Evolutionary conservation across 2,329 filamentous ascomycete genomes (phyloP).

Genomic region (Tympanopsis confertula): DNA sequence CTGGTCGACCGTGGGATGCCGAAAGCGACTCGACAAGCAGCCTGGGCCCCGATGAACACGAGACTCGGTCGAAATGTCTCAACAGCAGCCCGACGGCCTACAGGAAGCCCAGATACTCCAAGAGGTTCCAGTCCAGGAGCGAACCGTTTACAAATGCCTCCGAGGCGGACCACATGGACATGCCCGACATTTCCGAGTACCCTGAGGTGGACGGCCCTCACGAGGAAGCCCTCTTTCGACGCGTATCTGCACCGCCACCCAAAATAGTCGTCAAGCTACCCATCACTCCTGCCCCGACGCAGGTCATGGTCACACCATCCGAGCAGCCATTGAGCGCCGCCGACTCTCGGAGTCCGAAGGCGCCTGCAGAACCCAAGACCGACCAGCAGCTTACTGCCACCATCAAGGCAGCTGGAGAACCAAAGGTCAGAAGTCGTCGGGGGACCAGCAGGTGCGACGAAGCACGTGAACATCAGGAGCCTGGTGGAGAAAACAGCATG

Average conservation of each 20-base stretch:
- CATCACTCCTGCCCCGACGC: background rate
- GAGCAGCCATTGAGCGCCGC: background rate
- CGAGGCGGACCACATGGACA: background rate
- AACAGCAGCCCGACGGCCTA: conserved; percentile 8
- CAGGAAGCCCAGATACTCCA: conserved; percentile 25
- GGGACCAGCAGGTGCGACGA: too few species aligned
- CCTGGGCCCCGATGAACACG: conserved; percentile 8
- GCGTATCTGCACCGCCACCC: background rate
- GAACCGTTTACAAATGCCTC: conserved; percentile 18
- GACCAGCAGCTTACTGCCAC: too few species aligned
- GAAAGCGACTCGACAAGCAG: background rate
- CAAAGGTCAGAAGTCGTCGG: too few species aligned
- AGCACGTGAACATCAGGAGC: too few species aligned
- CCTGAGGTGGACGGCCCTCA: background rate
- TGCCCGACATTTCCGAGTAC: too few species aligned
- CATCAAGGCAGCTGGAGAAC: too few species aligned
- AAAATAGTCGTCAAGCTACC: background rate
- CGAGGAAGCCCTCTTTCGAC: background rate
- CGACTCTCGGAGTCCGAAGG: too few species aligned
- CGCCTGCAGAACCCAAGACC: too few species aligned
- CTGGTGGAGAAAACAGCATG: too few species aligned
- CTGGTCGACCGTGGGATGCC: background rate
- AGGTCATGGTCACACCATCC: background rate
- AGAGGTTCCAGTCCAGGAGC: conserved; percentile 34
- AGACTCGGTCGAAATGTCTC: conserved; percentile 8